phyloP scores from a whole-genome alignment of 2,329 filamentous ascomycete species.

The Sarocladium oryzae region DNA sequence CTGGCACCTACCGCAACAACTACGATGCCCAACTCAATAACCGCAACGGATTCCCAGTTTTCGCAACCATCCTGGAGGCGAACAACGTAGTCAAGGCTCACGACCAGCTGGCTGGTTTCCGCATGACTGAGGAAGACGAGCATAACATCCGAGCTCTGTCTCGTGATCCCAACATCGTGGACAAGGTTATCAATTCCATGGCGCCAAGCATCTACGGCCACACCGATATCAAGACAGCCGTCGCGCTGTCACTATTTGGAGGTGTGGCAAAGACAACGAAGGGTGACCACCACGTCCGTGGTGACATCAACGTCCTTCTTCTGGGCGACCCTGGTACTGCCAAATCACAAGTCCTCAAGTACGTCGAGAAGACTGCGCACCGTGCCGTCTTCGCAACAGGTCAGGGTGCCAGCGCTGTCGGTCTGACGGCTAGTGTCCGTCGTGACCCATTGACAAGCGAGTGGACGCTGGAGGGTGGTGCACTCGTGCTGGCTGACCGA shows the following conservation, averaged over 20 bases:
- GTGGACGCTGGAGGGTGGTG: constrained; percentile 95
- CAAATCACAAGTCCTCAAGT: constrained; percentile 96
- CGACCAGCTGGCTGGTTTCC: constrained; percentile 94
- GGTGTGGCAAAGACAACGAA: constrained; percentile 88
- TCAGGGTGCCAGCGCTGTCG: constrained; percentile 93
- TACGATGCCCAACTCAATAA: constrained; percentile 98
- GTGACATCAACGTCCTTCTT: constrained; percentile 95
- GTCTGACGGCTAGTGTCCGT: constrained; percentile 93
- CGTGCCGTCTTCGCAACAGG: constrained; percentile 95
- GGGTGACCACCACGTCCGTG: constrained; percentile 84
- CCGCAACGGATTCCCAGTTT: constrained; percentile 96
- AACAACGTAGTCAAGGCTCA: constrained; percentile 97
- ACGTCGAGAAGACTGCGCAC: constrained; percentile 95
- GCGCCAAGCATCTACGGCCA: constrained; percentile 98
- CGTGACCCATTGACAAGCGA: constrained; percentile 92
- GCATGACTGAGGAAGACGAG: constrained; percentile 91
- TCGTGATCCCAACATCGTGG: constrained; percentile 82
- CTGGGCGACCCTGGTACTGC: constrained; percentile 96
- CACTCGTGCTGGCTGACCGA: constrained; percentile 87
- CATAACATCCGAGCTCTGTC: constrained; percentile 82
- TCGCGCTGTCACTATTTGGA: constrained; percentile 89
- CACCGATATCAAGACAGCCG: constrained; percentile 92
- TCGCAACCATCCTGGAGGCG: constrained; percentile 93
- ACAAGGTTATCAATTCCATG: constrained; percentile 88
- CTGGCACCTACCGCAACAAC: constrained; percentile 95